Conservation (phyloP, 176 grass and related monocot genomes). For the Zea mays region Zm-B73-REFERENCE-NAM-5.0 NC_050100.1:66280501-66281000, state of each 20-base stretch:
- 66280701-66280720: too few relatives aligned
- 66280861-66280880: constrained; percentile 59
- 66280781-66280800: constrained; percentile 76
- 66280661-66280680: constrained; percentile 9
- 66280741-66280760: constrained; percentile 62
- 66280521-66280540: too few relatives aligned
- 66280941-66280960: constrained; percentile 34
- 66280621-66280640: constrained; percentile 87
- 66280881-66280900: neutral
- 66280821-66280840: constrained; percentile 72
- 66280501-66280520: too few relatives aligned
- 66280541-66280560: constrained; percentile 27
- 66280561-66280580: constrained; percentile 78
- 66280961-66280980: neutral
- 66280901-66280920: constrained; percentile 33
- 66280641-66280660: constrained; percentile 90
- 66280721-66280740: constrained; percentile 62
- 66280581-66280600: constrained; percentile 88
- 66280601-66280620: constrained; percentile 75
- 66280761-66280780: constrained; percentile 80
- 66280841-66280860: constrained; percentile 53
- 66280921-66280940: constrained; percentile 1
- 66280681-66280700: too few relatives aligned
- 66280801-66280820: constrained; percentile 68
- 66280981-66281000: neutral